Conservation (phyloP, 306 rosid genomes). For the Hippophae gyantsensis region DNA sequence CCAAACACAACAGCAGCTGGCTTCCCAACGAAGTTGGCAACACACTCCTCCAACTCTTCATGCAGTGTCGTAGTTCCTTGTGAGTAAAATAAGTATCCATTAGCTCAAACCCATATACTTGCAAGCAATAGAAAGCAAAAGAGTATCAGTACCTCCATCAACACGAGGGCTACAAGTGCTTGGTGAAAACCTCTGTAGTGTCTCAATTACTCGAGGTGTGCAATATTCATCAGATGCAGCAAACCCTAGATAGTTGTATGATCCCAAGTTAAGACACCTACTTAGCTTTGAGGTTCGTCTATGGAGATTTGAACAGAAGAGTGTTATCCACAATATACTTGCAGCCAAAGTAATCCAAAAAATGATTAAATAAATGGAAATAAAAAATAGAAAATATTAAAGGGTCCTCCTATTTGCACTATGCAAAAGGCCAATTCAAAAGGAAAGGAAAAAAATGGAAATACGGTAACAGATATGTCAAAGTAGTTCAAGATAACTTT, state of each 20-base stretch:
- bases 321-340: neutral
- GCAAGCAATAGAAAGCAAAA: neutral
- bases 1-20: constrained; percentile 84
- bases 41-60: constrained; percentile 55
- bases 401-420: no score
- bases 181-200: constrained; percentile 63
- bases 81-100: constrained; percentile 1
- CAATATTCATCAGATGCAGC: constrained; percentile 91
- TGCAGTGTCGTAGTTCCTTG: constrained; percentile 66
- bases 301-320: constrained; percentile 14
- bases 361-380: neutral
- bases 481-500: neutral
- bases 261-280: constrained; percentile 84
- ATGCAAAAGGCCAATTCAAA: neutral
- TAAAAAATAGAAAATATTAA: neutral
- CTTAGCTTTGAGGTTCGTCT: constrained; percentile 57
- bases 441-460: neutral
- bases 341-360: neutral
- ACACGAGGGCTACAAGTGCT: constrained; percentile 86
- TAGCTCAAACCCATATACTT: neutral
- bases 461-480: neutral
- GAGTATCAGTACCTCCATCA: constrained; percentile 50
- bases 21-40: constrained; percentile 57
- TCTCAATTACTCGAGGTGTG: constrained; percentile 69
- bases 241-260: constrained; percentile 88